Evolutionary conservation across 1,284 basidiomycete species (phyloP).

Genomic region (Moesziomyces aphidis): DNA sequence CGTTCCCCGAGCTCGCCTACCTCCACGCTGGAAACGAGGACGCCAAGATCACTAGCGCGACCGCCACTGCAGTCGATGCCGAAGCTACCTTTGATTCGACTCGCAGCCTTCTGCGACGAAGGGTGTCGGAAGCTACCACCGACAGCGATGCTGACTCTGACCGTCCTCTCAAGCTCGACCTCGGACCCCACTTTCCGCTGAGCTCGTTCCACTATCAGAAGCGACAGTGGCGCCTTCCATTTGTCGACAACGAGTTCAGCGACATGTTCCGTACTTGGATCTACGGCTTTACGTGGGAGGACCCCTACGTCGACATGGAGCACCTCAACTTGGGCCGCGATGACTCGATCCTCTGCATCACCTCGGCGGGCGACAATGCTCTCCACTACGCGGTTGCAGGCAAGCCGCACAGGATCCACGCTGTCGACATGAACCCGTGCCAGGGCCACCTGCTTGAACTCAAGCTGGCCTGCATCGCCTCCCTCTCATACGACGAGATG

Average conservation of each 20-base stretch:
- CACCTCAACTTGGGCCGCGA: conserved; percentile 75
- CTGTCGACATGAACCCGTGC: conserved; percentile 77
- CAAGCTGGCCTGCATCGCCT: conserved; percentile 77
- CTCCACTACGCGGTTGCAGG: conserved; percentile 82
- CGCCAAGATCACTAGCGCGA: conserved; percentile 36
- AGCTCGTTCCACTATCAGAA: conserved; percentile 82
- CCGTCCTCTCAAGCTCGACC: conserved; percentile 60
- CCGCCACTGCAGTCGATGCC: conserved; percentile 66
- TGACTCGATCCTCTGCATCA: conserved; percentile 81
- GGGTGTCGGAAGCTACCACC: conserved; percentile 70
- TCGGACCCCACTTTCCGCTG: conserved; percentile 70
- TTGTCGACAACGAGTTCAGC: conserved; percentile 79
- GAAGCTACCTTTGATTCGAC: conserved; percentile 52
- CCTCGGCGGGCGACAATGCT: conserved; percentile 83
- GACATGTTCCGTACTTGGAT: conserved; percentile 81
- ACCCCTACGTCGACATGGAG: conserved; percentile 81
- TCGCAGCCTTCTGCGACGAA: conserved; percentile 59
- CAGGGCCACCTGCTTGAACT: conserved; percentile 84
- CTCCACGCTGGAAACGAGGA: conserved; percentile 34
- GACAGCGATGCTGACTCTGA: conserved; percentile 67
- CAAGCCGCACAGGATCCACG: conserved; percentile 75
- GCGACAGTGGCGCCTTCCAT: conserved; percentile 75
- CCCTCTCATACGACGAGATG: conserved; percentile 77
- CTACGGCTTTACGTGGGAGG: conserved; percentile 83
- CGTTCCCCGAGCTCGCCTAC: conserved; percentile 63